Conservation (phyloP, 441 rosid species). For the Arabidopsis lyrata region DNA sequence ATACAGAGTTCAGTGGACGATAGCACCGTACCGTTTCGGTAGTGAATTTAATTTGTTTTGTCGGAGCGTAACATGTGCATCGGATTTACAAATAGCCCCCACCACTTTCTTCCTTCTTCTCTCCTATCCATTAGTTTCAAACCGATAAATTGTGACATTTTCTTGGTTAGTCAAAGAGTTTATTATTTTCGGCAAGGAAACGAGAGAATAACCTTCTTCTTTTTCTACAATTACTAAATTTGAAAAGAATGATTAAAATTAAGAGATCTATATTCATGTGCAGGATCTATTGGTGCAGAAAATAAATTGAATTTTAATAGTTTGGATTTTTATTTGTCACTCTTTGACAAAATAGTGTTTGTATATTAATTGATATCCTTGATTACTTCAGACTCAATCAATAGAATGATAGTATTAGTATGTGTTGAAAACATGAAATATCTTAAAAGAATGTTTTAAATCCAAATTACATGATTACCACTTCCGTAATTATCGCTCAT, state of each 20-base stretch:
- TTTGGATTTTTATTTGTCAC: background rate
- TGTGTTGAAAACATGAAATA: slow-evolving; percentile 14
- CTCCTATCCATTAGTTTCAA: slow-evolving; percentile 20
- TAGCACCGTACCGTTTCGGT: slow-evolving; percentile 34
- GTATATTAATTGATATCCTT: slow-evolving; percentile 8
- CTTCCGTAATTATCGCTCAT: slow-evolving; percentile 41
- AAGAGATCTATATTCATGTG: no score
- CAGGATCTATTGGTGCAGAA: no score
- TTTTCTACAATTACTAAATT: no score
- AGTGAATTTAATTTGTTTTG: slow-evolving; percentile 9
- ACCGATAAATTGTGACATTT: background rate
- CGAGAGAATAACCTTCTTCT: no score
- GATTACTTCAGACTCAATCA: slow-evolving; percentile 27
- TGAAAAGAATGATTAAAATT: no score
- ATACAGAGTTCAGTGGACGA: slow-evolving; percentile 11
- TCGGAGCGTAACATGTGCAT: slow-evolving; percentile 40
- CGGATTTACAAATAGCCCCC: slow-evolving; percentile 28
- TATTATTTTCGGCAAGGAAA: no score
- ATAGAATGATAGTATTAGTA: slow-evolving; percentile 27
- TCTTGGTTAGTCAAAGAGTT: slow-evolving; percentile 3
- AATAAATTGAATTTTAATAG: no score
- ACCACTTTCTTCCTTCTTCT: slow-evolving; percentile 36
- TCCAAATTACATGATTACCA: slow-evolving; percentile 34
- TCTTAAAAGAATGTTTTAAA: slow-evolving; percentile 32
- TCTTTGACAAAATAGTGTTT: background rate